Evolutionary conservation across 305 asterid genomes (phyloP), one percentile per base, ranked within the genome.

Genomic region (Fraxinus xanthoxyloides): DNA sequence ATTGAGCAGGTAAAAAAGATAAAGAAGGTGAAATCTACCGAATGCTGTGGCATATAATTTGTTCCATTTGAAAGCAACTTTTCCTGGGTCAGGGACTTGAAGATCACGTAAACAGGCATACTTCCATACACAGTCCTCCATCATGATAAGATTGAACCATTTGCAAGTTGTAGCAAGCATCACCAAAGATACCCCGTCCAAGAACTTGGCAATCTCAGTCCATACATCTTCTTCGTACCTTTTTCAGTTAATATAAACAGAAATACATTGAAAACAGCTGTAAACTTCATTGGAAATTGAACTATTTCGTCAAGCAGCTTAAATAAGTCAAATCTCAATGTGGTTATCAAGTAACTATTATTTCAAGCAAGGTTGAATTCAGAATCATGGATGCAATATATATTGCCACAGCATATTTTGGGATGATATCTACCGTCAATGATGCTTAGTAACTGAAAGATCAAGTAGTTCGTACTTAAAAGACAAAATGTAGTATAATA

Each of bases 181-280:
- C 91, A 92, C 88, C 82, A 95, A 76, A 80, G 98, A 93, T 87
- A 84, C 92, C 65, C 99, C 99, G 85, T 95, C 98, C 92, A 95
- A 80, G 87, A 85, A 90, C 92, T 96, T 96, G 40, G 98, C 98
- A 81, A 96, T 87, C 90, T 94, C 97, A 13, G 95, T 94, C 99
- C 99, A 96, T 36, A 92, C 79, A 84, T 96, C 98, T 80, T 87
- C 98, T 84, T 96, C 99, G 73, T 88, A 92, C 93, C 98, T 43
- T 94, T 81, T 79, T 61, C 77, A 76, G 78, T 70, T 75, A 36
- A 61, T 56, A 82, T 13, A 38, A 84, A 81, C 23, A 76, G 69
- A 35, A 80, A 74, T 48, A 78, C 77, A 56, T 70, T 73, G 43
- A 73, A 51, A 40, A 81, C 76, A 56, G 32, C 24, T 77, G 38